Percentiles rank a stretch among this genome's conserved stretches.
phyloP scores from a whole-genome alignment of 2,329 filamentous ascomycete genomes.

The Pseudogymnoascus sp. region DNA sequence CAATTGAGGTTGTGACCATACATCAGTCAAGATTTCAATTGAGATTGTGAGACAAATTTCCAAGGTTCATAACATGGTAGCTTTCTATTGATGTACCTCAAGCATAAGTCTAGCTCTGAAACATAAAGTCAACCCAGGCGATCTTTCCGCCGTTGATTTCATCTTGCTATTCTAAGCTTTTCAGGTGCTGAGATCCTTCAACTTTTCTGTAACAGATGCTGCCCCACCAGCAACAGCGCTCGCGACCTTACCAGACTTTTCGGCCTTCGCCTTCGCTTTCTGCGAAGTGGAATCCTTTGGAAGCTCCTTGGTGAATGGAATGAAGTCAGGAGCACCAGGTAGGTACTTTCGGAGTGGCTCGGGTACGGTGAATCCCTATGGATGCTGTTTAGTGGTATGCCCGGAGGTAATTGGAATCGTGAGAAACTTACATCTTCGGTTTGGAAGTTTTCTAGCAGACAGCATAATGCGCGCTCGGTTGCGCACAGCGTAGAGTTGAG shows the following conservation, averaged over 20 bases:
- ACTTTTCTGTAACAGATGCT: constrained; percentile 31
- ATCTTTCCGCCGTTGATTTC: background rate
- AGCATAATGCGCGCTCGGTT: constrained; percentile 88
- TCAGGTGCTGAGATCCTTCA: constrained; percentile 28
- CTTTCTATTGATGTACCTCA: constrained; percentile 1
- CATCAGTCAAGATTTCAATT: background rate
- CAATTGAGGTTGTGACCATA: background rate
- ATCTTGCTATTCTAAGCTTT: background rate
- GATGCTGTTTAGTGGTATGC: constrained; percentile 21
- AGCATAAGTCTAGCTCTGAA: background rate
- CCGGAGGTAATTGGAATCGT: background rate
- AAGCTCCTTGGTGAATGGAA: constrained; percentile 81
- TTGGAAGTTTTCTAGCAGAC: constrained; percentile 95
- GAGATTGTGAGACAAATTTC: background rate
- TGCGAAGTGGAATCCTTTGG: constrained; percentile 66
- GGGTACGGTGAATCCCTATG: constrained; percentile 69
- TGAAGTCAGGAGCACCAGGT: constrained; percentile 80
- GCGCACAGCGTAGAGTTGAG: constrained; percentile 87
- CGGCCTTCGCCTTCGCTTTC: constrained; percentile 40
- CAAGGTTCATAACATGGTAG: background rate
- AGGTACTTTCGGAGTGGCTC: constrained; percentile 84
- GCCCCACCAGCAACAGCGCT: constrained; percentile 22
- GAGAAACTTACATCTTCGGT: constrained; percentile 62
- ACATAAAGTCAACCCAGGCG: background rate
- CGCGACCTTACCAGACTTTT: constrained; percentile 28